These are phyloP conservation scores for Yarrowia sp. DNA, from an alignment of 805 yeast species.

Conservation along the genomic window DNA sequence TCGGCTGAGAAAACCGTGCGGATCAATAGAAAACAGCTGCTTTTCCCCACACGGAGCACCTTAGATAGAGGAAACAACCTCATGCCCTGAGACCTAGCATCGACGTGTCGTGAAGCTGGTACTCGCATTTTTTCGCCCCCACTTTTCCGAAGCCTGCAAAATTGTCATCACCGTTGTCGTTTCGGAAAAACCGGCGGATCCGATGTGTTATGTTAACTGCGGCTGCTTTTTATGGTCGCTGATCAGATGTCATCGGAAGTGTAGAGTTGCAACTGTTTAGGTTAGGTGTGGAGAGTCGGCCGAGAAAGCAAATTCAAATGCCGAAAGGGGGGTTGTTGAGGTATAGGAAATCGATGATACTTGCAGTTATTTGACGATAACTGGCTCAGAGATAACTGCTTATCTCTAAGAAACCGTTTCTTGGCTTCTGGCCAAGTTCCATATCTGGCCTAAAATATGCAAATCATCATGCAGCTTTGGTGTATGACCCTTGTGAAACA, in stretches of 20 bases:
- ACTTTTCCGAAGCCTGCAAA: not conserved
- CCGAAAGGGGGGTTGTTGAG: not conserved
- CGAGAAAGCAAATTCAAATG: not conserved
- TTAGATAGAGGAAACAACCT: not conserved
- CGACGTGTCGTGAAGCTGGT: not conserved
- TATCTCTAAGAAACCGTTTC: not conserved
- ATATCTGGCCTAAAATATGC: constrained; percentile 5
- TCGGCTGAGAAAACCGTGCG: not conserved
- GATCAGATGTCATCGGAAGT: constrained; percentile 18
- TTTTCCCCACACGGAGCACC: constrained; percentile 11
- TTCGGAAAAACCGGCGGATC: not conserved
- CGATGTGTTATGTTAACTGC: constrained; percentile 9
- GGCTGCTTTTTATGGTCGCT: constrained; percentile 22
- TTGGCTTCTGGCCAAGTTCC: not conserved
- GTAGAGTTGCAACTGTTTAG: constrained; percentile 1
- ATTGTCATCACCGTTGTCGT: not conserved
- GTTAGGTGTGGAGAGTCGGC: constrained; percentile 16
- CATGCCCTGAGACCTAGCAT: not conserved
- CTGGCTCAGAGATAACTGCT: too few species aligned
- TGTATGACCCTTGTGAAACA: constrained; percentile 6
- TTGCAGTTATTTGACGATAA: too few species aligned
- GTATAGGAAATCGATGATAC: too few species aligned
- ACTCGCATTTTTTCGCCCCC: too few species aligned
- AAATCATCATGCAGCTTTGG: not conserved
- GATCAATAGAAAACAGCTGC: constrained; percentile 5